Percentiles rank a stretch among this genome's conserved stretches.
phyloP scores from a whole-genome alignment of 106 monocot genomes.

The Allium cepa region DNA sequence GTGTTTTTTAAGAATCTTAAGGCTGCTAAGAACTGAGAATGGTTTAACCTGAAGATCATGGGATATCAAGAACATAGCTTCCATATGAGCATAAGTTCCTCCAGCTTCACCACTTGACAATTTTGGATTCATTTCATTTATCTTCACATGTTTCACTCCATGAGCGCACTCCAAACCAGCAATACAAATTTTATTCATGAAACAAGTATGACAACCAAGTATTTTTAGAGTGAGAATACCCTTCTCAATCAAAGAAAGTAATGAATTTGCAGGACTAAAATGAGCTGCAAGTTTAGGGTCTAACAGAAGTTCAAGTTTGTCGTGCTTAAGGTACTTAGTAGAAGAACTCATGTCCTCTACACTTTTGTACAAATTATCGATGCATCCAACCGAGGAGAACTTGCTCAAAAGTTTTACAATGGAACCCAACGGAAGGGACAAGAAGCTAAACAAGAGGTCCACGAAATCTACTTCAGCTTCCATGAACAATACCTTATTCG shows the following conservation, averaged over 20 bases:
- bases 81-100: neutral
- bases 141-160: too few species aligned
- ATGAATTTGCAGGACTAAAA: neutral
- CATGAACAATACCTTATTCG: neutral
- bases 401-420: neutral
- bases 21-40: neutral
- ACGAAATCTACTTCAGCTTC: neutral
- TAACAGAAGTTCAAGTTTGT: neutral
- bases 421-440: neutral
- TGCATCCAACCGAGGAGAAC: neutral
- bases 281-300: neutral
- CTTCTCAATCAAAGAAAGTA: neutral
- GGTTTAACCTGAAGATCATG: neutral
- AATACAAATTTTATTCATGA: neutral
- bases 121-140: neutral
- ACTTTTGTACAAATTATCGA: conserved; percentile 1
- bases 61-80: neutral
- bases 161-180: too few species aligned
- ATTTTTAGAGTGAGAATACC: neutral
- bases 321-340: neutral
- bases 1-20: neutral
- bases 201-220: neutral
- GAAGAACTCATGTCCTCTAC: neutral
- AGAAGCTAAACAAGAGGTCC: neutral
- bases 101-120: neutral